phyloP scores from a whole-genome alignment of 768 basidiomycete species.

The Hygrocybe coccinea region DNA sequence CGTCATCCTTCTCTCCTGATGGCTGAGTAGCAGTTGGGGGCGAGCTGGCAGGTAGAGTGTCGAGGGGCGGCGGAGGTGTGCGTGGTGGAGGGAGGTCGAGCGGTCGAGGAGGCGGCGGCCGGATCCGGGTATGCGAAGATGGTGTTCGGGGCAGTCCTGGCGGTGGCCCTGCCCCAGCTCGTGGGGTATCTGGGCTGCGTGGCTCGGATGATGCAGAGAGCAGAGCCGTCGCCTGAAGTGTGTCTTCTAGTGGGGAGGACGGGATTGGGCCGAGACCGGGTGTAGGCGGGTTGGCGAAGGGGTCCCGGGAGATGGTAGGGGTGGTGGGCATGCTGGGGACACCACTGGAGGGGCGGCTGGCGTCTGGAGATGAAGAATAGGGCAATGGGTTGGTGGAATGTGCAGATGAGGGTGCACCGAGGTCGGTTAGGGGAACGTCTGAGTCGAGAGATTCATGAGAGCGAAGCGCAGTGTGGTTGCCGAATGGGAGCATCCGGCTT shows the following conservation, averaged over 20 bases:
- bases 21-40: conserved; percentile 15
- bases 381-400: conserved; percentile 28
- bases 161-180: background rate
- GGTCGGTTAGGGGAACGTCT: conserved; percentile 54
- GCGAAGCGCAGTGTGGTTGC: conserved; percentile 43
- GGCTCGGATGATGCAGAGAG: conserved; percentile 22
- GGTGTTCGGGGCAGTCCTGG: background rate
- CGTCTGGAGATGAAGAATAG: background rate
- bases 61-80: conserved; percentile 47
- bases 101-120: conserved; percentile 45
- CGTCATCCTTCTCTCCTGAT: conserved; percentile 26
- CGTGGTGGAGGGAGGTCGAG: conserved; percentile 59
- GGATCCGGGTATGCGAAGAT: background rate
- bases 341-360: conserved; percentile 38
- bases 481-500: conserved; percentile 35
- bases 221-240: conserved; percentile 21
- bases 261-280: conserved; percentile 20
- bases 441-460: conserved; percentile 52
- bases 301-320: conserved; percentile 29
- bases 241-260: conserved; percentile 49
- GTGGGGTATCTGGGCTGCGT: background rate
- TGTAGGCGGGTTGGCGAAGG: conserved; percentile 42
- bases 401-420: conserved; percentile 39
- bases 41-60: conserved; percentile 34
- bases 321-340: background rate